Evolutionary conservation across 805 yeast genomes (phyloP), one percentile per base, ranked within the genome.

Genomic region (Myxozyma neglecta): DNA sequence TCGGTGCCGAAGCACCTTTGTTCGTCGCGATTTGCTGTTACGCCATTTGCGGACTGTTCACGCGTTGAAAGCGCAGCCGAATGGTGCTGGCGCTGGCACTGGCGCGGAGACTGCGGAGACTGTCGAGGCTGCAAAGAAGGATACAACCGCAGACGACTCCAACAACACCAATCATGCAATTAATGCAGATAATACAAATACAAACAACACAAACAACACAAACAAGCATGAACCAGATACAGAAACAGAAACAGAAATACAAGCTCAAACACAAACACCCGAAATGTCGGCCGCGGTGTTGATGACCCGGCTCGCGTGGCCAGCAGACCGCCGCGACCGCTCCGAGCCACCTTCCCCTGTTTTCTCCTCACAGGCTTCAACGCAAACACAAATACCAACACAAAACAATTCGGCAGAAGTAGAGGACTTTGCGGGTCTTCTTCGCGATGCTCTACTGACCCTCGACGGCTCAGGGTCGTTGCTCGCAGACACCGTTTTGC

Each of bases 41-140:
- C 77, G 96, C 43, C 96, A 89, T 72, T 82, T 87, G 61, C 76
- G 93, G 49, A 89, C 96, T 0, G 94, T 89, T 13, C 96, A 89
- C 73, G 73, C 74, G 49, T 7, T 40, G 36, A 63, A 67, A 16
- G 56, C 24, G 11, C 18, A 54, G 32, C 34, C 45, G 13, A 18
- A 37, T 37, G 37, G 36, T 13, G 24, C 45, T 11, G 49, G 40
- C 53, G 29, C 20, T 3, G 11, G 46, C 49, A 16, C 18, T 24
- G 14, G 16, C 34, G 24, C 50, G 1, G 50, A 46, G 34, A 18
- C 16, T 32, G n/a, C 50, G 10, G 36, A 13, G 14, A 14, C 35
- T 46, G 50, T 29, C 11, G 47, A 44, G 11, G 29, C 36, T 7
- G 50, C 35, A 14, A 36, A 46, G 49, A 47, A 8, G 37, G 48